Base-by-base conservation (phyloP, 768 basidiomycete genomes). In the Ramaria sp. region DNA sequence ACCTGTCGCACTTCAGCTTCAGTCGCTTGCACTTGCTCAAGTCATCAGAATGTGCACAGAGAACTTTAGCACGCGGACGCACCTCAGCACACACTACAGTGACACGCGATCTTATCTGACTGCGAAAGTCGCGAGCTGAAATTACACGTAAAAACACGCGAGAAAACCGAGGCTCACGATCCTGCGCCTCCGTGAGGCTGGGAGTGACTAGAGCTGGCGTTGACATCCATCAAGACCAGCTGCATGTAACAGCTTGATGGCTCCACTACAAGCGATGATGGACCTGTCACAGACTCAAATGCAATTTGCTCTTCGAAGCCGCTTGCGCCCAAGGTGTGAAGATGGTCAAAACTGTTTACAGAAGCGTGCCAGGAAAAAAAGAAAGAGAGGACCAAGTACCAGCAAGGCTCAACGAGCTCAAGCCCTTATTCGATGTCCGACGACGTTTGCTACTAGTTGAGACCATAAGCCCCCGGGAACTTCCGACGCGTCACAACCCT, bases 41-140 rank as follows among this genome's bases (percentile, higher is more conserved):
- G 2, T 4, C 30, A 49, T 15, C 42, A 43, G 42, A 4, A 43
- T 22, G 34, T 37, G 34, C 34, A 37, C 3, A 37, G 34, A 43
- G n/a, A n/a, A 43, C n/a, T 1, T 7, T 9, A 17, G 42, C 34
- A 62, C 12, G 30, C 15, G 19, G n/a, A 63, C 76, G 33, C 34
- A 86, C 86, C 81, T 89, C 87, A 66, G 84, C 87, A 61, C 86
- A 88, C 6, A 88, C 86, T 34, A 88, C 86, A 45, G 86, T 88
- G 60, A 88, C 81, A 50, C 86, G 78, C 1, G 86, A 86, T 53
- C 86, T 83, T 43, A 87, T 78, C 72, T 83, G 82, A 31, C 82
- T 84, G 68, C 24, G 37, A n/a, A n/a, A 17, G 7, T 37, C 17
- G 42, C 42, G 22, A 53, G 30, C 37, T 37, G 39, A 15, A 33